phyloP scores from a whole-genome alignment of 768 basidiomycete species.

The Aureoboletus auriporus region DNA sequence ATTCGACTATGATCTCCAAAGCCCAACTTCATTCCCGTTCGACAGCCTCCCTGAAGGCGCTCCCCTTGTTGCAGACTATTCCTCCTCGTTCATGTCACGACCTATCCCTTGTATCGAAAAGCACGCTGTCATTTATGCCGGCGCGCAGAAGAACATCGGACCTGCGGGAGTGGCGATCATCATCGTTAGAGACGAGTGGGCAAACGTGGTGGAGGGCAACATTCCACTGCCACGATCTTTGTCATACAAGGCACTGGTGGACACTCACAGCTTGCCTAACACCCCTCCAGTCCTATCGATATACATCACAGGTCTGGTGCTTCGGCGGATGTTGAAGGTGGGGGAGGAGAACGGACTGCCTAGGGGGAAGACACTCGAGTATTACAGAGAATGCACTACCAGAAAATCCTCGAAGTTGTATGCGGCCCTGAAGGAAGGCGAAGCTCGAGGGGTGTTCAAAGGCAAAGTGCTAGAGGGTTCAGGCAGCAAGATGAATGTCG shows the following conservation, averaged over 20 bases:
- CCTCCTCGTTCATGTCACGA: constrained; percentile 94
- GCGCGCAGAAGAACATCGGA: constrained; percentile 97
- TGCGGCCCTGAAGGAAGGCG: constrained; percentile 63
- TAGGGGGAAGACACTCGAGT: constrained; percentile 57
- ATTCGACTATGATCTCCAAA: constrained; percentile 58
- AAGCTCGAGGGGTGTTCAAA: constrained; percentile 63
- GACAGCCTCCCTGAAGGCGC: constrained; percentile 53
- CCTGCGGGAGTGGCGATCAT: constrained; percentile 91
- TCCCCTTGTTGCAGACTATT: constrained; percentile 95
- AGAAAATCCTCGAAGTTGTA: constrained; percentile 80
- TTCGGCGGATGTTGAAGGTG: constrained; percentile 56
- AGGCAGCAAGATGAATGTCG: constrained; percentile 95
- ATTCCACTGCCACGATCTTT: constrained; percentile 80
- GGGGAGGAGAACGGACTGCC: constrained; percentile 12
- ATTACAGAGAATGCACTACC: constrained; percentile 62
- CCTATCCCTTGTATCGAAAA: constrained; percentile 84
- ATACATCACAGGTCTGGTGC: constrained; percentile 85
- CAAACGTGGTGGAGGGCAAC: constrained; percentile 62
- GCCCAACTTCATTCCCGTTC: constrained; percentile 77
- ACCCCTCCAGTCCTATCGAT: constrained; percentile 91
- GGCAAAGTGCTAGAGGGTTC: constrained; percentile 70
- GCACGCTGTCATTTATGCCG: constrained; percentile 93
- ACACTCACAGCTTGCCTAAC: constrained; percentile 79
- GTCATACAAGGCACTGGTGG: constrained; percentile 79
- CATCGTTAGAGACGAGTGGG: constrained; percentile 92